Base-by-base conservation (phyloP, 768 basidiomycete genomes). In the Mycena venus region DNA sequence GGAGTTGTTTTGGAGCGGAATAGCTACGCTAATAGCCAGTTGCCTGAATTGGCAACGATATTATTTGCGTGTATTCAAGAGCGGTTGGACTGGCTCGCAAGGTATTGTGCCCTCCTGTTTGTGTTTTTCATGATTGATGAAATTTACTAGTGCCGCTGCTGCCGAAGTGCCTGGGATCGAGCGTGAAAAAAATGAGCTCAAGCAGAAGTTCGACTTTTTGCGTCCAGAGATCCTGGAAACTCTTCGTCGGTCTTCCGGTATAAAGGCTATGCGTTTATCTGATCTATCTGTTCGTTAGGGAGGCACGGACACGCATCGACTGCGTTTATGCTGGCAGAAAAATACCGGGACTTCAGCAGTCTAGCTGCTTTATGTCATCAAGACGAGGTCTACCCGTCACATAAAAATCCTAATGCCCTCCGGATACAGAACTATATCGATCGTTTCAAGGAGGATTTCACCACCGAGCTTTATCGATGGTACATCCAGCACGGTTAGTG, bases 401-500 rank as follows among this genome's bases (percentile, higher is more conserved):
- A 92, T 60, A 85, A 90, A 47, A 95, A 94, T 78, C 92, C 93
- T 1, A 86, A 94, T 77, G 86, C 87, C 2, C 80, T 84, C 29
- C 86, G 91, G 23, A 92, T 96, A 21, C 89, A 92, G 78, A 80
- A 82, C 6, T 98, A 96, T 82, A 90, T 97, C 70, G 89, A 94
- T 55, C 88, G 87, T 78, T 98, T 94, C 83, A 91, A 93, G 61
- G 92, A 96, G 38, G 91, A 91, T 15, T 99, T 99, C 76, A 94
- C 96, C 0, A 91, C 88, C n/a, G 93, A 96, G 79, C 87, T 98
- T n/a, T 97, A 95, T 79, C 90, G 91, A 79, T 98, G 95, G 95
- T 98, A 96, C 81, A 94, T 98, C 61, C 94, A 96, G 76, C 93
- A 97, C 75, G 95, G 96, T 94, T 69, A 53, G 89, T 80, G 23